Percentiles rank a stretch among this genome's conserved stretches.
phyloP scores from a whole-genome alignment of 495 filamentous ascomycete species.

The Acidomyces sp. region DNA sequence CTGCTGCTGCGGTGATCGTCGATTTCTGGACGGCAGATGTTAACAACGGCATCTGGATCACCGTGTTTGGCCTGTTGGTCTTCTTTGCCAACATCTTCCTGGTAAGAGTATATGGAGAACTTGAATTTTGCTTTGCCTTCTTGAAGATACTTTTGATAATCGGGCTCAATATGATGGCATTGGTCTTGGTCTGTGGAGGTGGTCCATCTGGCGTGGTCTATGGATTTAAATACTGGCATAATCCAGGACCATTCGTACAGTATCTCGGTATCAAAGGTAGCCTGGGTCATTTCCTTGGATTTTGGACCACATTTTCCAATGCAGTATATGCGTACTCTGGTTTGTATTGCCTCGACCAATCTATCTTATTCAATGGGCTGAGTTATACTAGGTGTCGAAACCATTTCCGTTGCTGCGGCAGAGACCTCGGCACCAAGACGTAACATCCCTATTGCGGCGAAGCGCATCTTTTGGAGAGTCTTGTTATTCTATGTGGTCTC shows the following conservation, averaged over 20 bases:
- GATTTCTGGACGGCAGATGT: conserved; percentile 48
- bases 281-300: conserved; percentile 24
- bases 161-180: conserved; percentile 38
- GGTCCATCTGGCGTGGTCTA: background rate
- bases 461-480: conserved; percentile 75
- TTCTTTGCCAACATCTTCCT: conserved; percentile 28
- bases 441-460: conserved; percentile 56
- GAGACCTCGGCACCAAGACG: conserved; percentile 55
- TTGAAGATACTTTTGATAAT: conserved; percentile 34
- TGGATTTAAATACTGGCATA: conserved; percentile 1
- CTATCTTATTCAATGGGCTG: no score
- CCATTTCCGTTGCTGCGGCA: conserved; percentile 59
- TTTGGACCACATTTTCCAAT: conserved; percentile 24
- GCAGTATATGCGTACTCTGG: conserved; percentile 34
- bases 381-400: conserved; percentile 51
- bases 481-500: conserved; percentile 60
- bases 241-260: conserved; percentile 3
- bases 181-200: conserved; percentile 24
- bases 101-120: conserved; percentile 38
- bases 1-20: conserved; percentile 44
- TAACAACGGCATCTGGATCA: conserved; percentile 41
- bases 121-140: conserved; percentile 34
- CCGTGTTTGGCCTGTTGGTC: conserved; percentile 38
- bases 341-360: no score
- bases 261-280: background rate